These are phyloP conservation scores for Cyclanthera cordifolia DNA, from an alignment of 306 rosid genomes.

Conservation along the genomic window DNA sequence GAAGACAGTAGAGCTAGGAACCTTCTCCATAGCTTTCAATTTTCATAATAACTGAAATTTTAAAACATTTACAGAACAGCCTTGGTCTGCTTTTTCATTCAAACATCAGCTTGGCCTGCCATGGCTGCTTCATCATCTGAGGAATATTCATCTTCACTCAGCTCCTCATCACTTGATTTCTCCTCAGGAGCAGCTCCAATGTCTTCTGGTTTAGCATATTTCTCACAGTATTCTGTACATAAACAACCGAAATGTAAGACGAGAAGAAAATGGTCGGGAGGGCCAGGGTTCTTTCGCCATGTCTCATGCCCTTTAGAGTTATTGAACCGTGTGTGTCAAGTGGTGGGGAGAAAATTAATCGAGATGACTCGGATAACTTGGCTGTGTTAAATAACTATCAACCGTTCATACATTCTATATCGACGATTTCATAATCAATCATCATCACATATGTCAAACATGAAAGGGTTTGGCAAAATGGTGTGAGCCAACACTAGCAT, in stretches of 20 bases:
- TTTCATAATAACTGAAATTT: slow-evolving; percentile 7
- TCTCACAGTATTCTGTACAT: slow-evolving; percentile 58
- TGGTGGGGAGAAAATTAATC: neutral
- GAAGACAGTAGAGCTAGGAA: slow-evolving; percentile 19
- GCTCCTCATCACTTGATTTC: slow-evolving; percentile 59
- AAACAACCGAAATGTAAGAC: neutral
- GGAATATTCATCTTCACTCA: slow-evolving; percentile 60
- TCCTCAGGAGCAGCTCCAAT: slow-evolving; percentile 42
- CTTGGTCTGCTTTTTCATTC: neutral
- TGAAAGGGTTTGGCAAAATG: neutral
- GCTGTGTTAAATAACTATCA: neutral
- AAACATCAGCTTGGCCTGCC: slow-evolving; percentile 62
- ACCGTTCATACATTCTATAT: neutral
- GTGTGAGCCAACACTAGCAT: neutral
- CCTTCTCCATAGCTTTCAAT: slow-evolving; percentile 26
- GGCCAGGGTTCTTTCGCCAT: neutral
- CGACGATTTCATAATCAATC: neutral
- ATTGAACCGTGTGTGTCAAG: neutral
- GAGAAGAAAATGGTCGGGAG: neutral
- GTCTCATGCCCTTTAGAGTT: neutral
- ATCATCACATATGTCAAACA: neutral
- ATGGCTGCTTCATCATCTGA: slow-evolving; percentile 50
- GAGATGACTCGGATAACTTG: neutral
- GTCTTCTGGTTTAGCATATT: slow-evolving; percentile 71
- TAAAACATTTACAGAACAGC: slow-evolving; percentile 34